These are phyloP conservation scores for Neovahlkampfia damariscottae DNA, from an alignment of 78 protist genomes.

Conservation along the genomic window DNA sequence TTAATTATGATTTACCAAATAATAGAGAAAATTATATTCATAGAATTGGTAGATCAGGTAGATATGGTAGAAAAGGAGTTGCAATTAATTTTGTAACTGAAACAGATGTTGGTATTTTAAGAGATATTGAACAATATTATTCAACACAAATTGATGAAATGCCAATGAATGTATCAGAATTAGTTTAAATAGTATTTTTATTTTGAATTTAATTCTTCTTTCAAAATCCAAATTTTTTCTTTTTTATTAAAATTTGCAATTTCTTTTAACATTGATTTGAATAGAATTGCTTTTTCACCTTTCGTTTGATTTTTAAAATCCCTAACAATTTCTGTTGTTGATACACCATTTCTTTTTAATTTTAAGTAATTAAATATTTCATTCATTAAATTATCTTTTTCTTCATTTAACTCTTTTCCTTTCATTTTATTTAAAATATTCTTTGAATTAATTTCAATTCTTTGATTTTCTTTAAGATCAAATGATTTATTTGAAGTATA, in stretches of 20 bases:
- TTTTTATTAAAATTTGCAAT: conserved; percentile 11
- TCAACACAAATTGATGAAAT: conserved; percentile 88
- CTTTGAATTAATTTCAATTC: too few relatives aligned
- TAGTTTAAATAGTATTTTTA: conserved; percentile 21
- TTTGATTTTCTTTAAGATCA: too few relatives aligned
- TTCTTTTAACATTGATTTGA: conserved; percentile 22
- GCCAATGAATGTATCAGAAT: conserved; percentile 79
- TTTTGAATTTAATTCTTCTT: neutral
- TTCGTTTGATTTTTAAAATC: neutral
- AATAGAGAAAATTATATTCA: conserved; percentile 94
- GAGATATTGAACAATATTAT: conserved; percentile 88
- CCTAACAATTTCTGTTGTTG: conserved; percentile 13
- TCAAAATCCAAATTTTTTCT: neutral
- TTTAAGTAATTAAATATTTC: neutral
- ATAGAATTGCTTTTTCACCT: conserved; percentile 11
- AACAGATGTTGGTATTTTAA: conserved; percentile 76
- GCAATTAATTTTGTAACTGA: conserved; percentile 96
- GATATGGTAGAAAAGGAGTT: conserved; percentile 98
- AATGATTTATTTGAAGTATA: too few relatives aligned
- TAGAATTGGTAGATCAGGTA: conserved; percentile 94
- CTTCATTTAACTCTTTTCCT: too few relatives aligned
- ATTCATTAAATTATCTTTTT: neutral
- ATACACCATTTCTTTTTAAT: neutral
- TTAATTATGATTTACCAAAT: conserved; percentile 97
- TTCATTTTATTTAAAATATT: too few relatives aligned